Base-by-base conservation (phyloP, 2,329 filamentous ascomycete genomes). In the Pestalotiopsis sp. region DNA sequence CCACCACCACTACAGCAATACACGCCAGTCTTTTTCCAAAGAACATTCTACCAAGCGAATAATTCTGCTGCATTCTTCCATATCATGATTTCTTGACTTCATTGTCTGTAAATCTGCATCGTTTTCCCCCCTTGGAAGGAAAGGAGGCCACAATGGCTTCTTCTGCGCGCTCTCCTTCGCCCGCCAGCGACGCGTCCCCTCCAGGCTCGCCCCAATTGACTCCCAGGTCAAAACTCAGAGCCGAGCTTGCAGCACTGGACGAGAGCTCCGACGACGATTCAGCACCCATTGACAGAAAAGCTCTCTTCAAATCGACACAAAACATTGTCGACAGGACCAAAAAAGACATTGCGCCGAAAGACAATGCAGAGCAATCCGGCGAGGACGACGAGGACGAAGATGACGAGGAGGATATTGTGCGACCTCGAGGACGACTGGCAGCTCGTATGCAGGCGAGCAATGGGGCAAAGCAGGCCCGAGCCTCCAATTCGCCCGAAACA, bases 151-250 rank as follows among this genome's bases (percentile, higher is more conserved):
- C 72, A 77, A 89, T 89, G 87, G 80, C 85, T 76, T 62, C 59
- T 39, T 84, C 85, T 45, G 78, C 82, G 69, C 79, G 81, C 74
- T 80, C 84, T 66, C 78, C 83, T n/a, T 85, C 85, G 58, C 83
- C 83, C 56, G 77, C 77, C 31, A 82, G 78, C 66, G 78, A 80
- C 72, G 81, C 78, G 70, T 82, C 81, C 62, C 79, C 79, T 56
- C 81, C 84, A 61, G 79, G 83, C 68, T 83, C 80, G 58, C 81
- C 86, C 64, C 75, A 75, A 66, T 69, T 87, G 66, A 84, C 87
- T 12, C 88, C 87, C 5, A 81, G 80, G 56, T 85, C 88, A 23
- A 90, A 89, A 72, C 82, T 90, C 64, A 82, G 80, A 72, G 86
- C 87, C 23, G 77, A 89, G 65, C 75, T 90, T 31, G 87, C 84